Percentiles rank a stretch among this genome's conserved stretches.
Evolutionary conservation across 2,329 filamentous ascomycete species (phyloP).

Genomic region (Alternaria brassicicola): DNA sequence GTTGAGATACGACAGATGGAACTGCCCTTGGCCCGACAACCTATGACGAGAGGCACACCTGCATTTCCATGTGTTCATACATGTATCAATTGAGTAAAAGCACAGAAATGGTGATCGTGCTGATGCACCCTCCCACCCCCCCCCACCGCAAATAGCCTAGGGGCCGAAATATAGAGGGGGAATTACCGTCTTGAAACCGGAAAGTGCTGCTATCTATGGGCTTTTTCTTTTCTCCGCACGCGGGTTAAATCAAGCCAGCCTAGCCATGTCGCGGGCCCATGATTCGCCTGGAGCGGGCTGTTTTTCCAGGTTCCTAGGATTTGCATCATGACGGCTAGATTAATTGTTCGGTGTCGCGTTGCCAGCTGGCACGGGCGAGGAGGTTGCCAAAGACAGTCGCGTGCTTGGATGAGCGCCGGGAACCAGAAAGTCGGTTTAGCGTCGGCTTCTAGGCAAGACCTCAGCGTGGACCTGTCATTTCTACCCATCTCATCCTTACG

Average conservation of each 20-base stretch:
- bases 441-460: slow-evolving; percentile 22
- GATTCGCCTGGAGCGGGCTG: slow-evolving; percentile 15
- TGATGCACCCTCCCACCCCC: too few species aligned
- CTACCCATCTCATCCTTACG: slow-evolving; percentile 27
- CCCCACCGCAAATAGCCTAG: slow-evolving; percentile 12
- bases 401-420: slow-evolving; percentile 3
- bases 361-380: slow-evolving; percentile 24
- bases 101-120: too few species aligned
- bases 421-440: slow-evolving; percentile 18
- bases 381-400: slow-evolving; percentile 10
- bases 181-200: slow-evolving; percentile 10
- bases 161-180: slow-evolving; percentile 9
- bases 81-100: background rate
- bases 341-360: slow-evolving; percentile 1
- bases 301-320: slow-evolving; percentile 17
- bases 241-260: background rate
- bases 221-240: slow-evolving; percentile 11
- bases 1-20: background rate
- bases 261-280: background rate
- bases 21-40: background rate
- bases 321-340: slow-evolving; percentile 22
- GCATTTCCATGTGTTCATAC: too few species aligned
- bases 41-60: too few species aligned
- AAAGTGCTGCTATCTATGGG: slow-evolving; percentile 14
- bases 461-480: slow-evolving; percentile 24